Conservation (phyloP, 2,329 filamentous ascomycete genomes). For the Chrysosporium queenslandicum region DNA sequence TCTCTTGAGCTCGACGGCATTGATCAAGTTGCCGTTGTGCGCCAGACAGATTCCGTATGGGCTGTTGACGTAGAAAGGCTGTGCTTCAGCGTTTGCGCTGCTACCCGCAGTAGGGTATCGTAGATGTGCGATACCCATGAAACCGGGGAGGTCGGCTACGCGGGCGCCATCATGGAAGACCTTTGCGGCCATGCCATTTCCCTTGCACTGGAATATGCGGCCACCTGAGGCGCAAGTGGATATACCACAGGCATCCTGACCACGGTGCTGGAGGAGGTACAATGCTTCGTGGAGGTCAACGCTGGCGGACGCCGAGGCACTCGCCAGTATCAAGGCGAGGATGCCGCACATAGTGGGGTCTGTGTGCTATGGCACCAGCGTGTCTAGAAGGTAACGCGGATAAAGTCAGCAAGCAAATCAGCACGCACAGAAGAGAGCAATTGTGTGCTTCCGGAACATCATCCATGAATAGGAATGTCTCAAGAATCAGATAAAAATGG, state of each 20-base stretch:
- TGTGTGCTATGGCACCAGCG: not conserved
- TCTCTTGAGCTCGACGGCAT: conserved; percentile 57
- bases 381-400: conserved; percentile 10
- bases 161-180: conserved; percentile 74
- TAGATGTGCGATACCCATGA: conserved; percentile 76
- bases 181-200: conserved; percentile 74
- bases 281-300: conserved; percentile 60
- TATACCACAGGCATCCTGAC: conserved; percentile 83
- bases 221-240: conserved; percentile 64
- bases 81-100: conserved; percentile 72
- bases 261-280: conserved; percentile 65
- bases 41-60: conserved; percentile 73
- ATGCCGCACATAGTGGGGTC: conserved; percentile 50
- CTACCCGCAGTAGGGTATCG: conserved; percentile 85
- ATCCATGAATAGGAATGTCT: not conserved
- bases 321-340: conserved; percentile 51
- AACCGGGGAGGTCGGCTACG: conserved; percentile 65
- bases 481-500: conserved; percentile 17
- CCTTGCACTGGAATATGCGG: conserved; percentile 80
- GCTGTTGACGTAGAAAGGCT: conserved; percentile 86
- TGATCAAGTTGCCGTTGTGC: conserved; percentile 85
- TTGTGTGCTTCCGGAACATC: not conserved
- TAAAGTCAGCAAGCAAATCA: not conserved
- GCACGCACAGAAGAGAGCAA: not conserved
- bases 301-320: conserved; percentile 46